A percentile compares a stretch with the other conserved stretches of the same genome.
These are phyloP conservation scores for Hanseniaspora hatyaiensis DNA, from an alignment of 805 yeast species.

Conservation along the genomic window DNA sequence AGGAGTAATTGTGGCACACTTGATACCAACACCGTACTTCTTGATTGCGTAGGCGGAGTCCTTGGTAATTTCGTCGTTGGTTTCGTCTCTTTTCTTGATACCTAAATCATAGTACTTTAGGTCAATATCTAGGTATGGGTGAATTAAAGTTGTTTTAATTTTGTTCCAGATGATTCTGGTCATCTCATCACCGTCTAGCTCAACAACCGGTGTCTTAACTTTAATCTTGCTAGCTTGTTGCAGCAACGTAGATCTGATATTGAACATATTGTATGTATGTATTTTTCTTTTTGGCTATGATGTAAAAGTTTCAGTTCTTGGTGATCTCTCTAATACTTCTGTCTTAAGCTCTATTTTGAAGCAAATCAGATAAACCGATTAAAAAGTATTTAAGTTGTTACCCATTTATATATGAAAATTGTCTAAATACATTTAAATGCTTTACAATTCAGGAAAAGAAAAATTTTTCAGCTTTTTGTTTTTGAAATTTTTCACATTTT, in stretches of 20 bases:
- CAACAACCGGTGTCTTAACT: conserved; percentile 64
- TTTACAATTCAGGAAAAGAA: too few species aligned
- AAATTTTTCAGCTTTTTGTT: too few species aligned
- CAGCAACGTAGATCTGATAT: conserved; percentile 23
- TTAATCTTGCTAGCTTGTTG: conserved; percentile 42
- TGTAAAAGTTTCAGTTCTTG: background rate
- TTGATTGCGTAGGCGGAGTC: conserved; percentile 70
- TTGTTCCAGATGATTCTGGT: conserved; percentile 73
- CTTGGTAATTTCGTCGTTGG: conserved; percentile 60
- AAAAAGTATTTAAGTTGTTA: too few species aligned
- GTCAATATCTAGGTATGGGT: conserved; percentile 61
- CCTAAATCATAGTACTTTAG: conserved; percentile 68
- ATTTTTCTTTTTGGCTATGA: background rate
- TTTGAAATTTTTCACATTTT: too few species aligned
- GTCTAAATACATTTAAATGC: too few species aligned
- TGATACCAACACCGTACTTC: conserved; percentile 67
- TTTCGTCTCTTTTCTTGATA: conserved; percentile 53
- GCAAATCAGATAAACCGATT: too few species aligned
- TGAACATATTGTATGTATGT: background rate
- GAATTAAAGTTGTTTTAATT: conserved; percentile 55
- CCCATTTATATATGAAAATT: too few species aligned
- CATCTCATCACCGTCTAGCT: conserved; percentile 78
- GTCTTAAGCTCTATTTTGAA: too few species aligned
- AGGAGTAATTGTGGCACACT: conserved; percentile 79
- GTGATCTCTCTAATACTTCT: background rate